Evolutionary conservation across 441 rosid genomes (phyloP).

Genomic region (Arabidopsis hybrid): DNA sequence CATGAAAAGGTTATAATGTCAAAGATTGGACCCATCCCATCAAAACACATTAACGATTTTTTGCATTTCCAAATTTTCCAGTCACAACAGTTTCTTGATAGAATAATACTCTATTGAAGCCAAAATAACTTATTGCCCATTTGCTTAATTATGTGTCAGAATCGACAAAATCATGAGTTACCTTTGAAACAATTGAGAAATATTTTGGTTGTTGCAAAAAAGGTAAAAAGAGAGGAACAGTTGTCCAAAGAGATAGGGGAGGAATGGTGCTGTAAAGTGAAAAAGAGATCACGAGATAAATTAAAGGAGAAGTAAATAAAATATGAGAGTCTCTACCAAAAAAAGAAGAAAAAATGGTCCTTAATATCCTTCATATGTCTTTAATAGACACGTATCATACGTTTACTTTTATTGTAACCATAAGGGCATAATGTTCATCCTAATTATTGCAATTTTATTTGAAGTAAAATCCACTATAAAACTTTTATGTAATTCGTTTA

Average conservation of each 20-base stretch:
- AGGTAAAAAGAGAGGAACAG: slow-evolving; percentile 3
- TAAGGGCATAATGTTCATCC: background rate
- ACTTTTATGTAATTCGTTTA: no score
- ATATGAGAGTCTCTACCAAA: background rate
- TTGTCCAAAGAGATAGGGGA: slow-evolving; percentile 30
- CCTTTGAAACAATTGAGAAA: background rate
- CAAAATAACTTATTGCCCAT: no score
- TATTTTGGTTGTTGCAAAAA: slow-evolving; percentile 5
- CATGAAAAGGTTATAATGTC: slow-evolving; percentile 1
- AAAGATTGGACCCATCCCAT: no score
- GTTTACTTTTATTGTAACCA: slow-evolving; percentile 10
- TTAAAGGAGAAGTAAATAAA: slow-evolving; percentile 25
- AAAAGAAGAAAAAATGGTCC: slow-evolving; percentile 24
- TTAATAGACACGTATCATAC: slow-evolving; percentile 20
- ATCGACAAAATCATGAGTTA: slow-evolving; percentile 20
- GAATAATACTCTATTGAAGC: background rate
- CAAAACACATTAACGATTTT: no score
- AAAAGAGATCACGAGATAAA: slow-evolving; percentile 40
- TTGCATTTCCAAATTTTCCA: no score
- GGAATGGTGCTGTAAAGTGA: slow-evolving; percentile 35
- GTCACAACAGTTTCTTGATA: background rate
- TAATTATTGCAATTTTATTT: no score
- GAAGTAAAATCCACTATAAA: no score
- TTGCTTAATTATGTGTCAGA: background rate
- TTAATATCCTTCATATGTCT: background rate